Conservation (phyloP, 129 eudicot genomes). For the Lactuca saligna region DNA sequence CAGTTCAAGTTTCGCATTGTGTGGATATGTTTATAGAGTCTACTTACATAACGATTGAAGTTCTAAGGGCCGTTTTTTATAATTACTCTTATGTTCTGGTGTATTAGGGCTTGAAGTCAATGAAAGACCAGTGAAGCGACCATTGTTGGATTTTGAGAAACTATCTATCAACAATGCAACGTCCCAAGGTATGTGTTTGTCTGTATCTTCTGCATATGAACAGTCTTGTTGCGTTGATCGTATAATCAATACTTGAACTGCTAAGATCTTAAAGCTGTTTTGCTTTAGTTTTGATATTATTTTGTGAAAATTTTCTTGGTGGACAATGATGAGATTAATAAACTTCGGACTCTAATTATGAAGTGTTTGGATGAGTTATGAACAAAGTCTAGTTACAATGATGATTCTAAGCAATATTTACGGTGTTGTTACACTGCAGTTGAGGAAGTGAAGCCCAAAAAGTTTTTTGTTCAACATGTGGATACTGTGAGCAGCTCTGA, state of each 20-base stretch:
- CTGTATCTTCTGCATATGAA: not conserved
- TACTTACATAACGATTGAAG: not conserved
- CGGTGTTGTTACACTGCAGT: conserved; percentile 33
- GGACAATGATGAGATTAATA: not conserved
- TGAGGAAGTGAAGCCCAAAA: conserved; percentile 58
- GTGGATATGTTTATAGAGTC: not conserved
- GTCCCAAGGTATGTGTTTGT: conserved; percentile 35
- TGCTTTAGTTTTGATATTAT: conserved; percentile 9
- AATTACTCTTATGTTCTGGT: not conserved
- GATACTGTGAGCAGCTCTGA: conserved; percentile 65
- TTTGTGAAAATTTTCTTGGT: not conserved
- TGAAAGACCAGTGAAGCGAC: conserved; percentile 77
- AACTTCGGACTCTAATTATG: not conserved
- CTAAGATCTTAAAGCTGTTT: not conserved
- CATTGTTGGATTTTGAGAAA: conserved; percentile 72
- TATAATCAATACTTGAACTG: not conserved
- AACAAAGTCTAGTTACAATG: not conserved
- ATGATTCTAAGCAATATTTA: conserved; percentile 3
- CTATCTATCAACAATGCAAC: conserved; percentile 63
- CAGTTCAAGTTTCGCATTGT: not conserved
- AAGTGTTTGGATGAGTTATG: conserved; percentile 2
- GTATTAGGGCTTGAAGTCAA: conserved; percentile 88
- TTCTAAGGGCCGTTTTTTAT: not conserved
- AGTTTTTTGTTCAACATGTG: conserved; percentile 76
- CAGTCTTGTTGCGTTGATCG: not conserved